Percentiles rank a stretch among this genome's conserved stretches.
These are phyloP conservation scores for Zygosaccharomyces lentus DNA, from an alignment of 805 yeast species.

Conservation along the genomic window DNA sequence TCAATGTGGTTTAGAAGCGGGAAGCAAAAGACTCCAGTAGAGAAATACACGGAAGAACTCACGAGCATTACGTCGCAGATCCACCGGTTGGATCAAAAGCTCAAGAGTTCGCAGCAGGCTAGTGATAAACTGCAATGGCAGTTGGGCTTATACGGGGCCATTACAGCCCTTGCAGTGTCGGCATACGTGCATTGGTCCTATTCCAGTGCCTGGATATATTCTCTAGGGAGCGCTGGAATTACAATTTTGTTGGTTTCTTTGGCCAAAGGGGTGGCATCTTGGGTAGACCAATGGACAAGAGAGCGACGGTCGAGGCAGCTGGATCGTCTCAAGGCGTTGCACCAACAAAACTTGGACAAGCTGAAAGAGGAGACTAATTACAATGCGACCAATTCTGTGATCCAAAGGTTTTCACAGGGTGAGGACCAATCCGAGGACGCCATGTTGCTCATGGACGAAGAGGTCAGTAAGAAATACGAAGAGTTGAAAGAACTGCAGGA, in stretches of 20 bases:
- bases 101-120: constrained; percentile 19
- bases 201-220: constrained; percentile 5
- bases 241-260: constrained; percentile 7
- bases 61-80: constrained; percentile 27
- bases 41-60: constrained; percentile 29
- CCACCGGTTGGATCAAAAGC: constrained; percentile 25
- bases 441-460: constrained; percentile 42
- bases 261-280: constrained; percentile 12
- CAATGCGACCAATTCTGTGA: constrained; percentile 67
- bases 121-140: constrained; percentile 18
- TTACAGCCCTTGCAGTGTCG: constrained; percentile 5
- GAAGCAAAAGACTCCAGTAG: constrained; percentile 19
- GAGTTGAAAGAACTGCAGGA: constrained; percentile 38
- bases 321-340: constrained; percentile 41
- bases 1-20: constrained; percentile 6
- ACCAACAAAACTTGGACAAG: constrained; percentile 55
- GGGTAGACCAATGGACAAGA: constrained; percentile 10
- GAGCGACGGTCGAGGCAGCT: constrained; percentile 22
- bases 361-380: constrained; percentile 70
- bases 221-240: background rate
- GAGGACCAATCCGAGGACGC: constrained; percentile 46
- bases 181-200: constrained; percentile 9
- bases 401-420: constrained; percentile 58
- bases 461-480: constrained; percentile 38
- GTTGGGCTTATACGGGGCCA: constrained; percentile 21